Base-by-base conservation (phyloP, 1,139 yeast species). In the Hyphopichia pseudoburtonii region DNA sequence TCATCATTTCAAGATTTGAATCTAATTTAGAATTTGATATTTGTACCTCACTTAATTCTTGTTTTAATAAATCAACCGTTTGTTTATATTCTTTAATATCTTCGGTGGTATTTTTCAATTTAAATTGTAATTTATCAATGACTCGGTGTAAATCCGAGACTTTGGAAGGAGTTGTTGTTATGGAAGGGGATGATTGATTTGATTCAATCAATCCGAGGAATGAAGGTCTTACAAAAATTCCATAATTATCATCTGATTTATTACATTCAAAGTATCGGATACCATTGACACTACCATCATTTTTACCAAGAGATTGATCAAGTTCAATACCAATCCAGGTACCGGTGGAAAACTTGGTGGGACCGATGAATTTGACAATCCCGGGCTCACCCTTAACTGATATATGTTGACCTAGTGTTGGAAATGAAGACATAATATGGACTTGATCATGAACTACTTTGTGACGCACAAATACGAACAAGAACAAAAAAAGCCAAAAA, bases 311-410 rank as follows among this genome's bases (percentile, higher is more conserved):
- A 0, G 84, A 77, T 11, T 64, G 63, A 22, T 76, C 78, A 26
- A 88, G 68, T 49, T 83, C 88, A 3, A 90, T 70, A 0, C 97
- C 97, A 10, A 82, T 68, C 97, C 97, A 90, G 1, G 47, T 50
- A 0, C 88, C 89, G 0, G 72, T 62, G 3, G 86, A 80, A 60
- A 82, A 82, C 34, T 72, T 48, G 0, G 87, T 78, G 17, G 51
- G 41, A 0, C 88, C 89, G 3, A 72, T 43, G 48, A 55, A 82
- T 34, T 73, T 57, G 1, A 82, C 68, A 0, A 54, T 47, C 0
- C 86, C 88, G 0, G 45, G 33, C 9, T 62, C 60, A 10, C 69
- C 72, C 42, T 62, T 62, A 14, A 78, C 74, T 10, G 38, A 26
- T 3, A 77, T 80, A 12, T 48, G 44, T 34, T 66, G 69, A 7